Percentiles rank a stretch among this genome's conserved stretches.
These are phyloP conservation scores for Malus domestica DNA, from an alignment of 306 rosid species.

Conservation along the genomic window ASM211411v1 NC_041805.1:602001-602500, in stretches of 20 bases:
- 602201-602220: conserved; percentile 32
- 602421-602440: too few species aligned
- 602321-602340: too few species aligned
- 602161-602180: neutral
- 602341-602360: conserved; percentile 34
- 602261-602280: conserved; percentile 15
- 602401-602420: neutral
- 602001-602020: too few species aligned
- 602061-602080: fast-evolving
- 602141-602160: neutral
- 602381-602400: conserved; percentile 32
- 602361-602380: conserved; percentile 39
- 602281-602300: neutral
- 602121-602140: neutral
- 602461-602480: neutral
- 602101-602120: neutral
- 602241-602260: conserved; percentile 71
- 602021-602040: too few species aligned
- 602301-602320: neutral
- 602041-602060: too few species aligned
- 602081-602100: neutral
- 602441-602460: too few species aligned
- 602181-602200: conserved; percentile 22
- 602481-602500: neutral
- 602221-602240: conserved; percentile 72